Base-by-base conservation (phyloP, 140 eudicot genomes). In the Bidens hawaiensis region DNA sequence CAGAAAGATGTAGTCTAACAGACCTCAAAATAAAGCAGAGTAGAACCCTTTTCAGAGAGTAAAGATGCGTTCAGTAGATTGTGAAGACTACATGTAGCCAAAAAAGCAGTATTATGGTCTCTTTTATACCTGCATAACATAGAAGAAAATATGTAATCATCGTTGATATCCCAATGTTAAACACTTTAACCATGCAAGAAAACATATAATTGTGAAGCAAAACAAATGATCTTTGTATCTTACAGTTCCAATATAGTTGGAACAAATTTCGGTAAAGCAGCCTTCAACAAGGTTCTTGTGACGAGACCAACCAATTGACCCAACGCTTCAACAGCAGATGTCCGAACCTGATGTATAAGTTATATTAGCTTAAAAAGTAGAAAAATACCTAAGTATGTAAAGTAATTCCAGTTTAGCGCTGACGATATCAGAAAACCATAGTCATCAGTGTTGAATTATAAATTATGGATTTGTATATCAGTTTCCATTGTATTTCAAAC, bases 241-340 rank as follows among this genome's bases (percentile, higher is more conserved):
- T 79, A 93, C 99, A 93, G 55, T 51, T 93, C 99, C 79, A 93
- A 69, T 73, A 93, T 78, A 70, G 88, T 83, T 56, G 96, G 96
- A 46, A 93, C 71, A 48, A 93, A 83, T 55, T 90, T 85, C 57
- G 99, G 89, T 71, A 93, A 82, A 59, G 95, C 83, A 13, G 83
- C 76, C 76, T 93, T 93, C 72, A 93, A 79, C 72, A 87, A 78
- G 48, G 83, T 63, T 70, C 99, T 72, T 33, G 95, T 82, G 47
- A 93, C 86, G 57, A 87, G 95, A 68, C 96, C 96, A 57, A 93
- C 95, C 94, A 93, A 87, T 73, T 93, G 96, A 72, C 99, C 96
- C 62, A 93, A 77, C 47, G 99, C 99, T 76, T 93, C 96, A 45
- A 93, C 87, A 60, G 95, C 82, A 49, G 96, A 82, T 58, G 76